Base-by-base conservation (phyloP, 2,329 filamentous ascomycete species). In the Penicillium sp. region DNA sequence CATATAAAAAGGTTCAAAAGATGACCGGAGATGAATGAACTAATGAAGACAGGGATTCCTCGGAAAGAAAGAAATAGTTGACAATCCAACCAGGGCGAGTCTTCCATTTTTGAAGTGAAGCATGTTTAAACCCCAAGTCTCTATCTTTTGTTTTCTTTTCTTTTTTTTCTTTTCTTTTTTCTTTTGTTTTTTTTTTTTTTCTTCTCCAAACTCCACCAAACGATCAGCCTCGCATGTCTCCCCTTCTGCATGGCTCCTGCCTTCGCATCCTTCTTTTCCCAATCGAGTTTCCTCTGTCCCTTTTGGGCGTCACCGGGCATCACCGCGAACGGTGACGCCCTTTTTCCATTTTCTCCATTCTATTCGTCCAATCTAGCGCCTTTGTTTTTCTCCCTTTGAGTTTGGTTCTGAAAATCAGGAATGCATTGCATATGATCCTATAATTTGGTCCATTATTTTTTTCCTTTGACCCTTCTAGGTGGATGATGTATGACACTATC, bases 1-100 rank as follows among this genome's bases (percentile, higher is more conserved):
- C 33, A 43, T 60, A 48, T 42, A 33, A 45, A 48, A n/a, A n/a
- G 51, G 50, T 66, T 67, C 56, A 54, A 62, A 66, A 64, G 59
- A 49, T 43, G 56, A 60, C 65, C n/a, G 54, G 54, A 23, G 9
- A 9, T 21, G 58, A 46, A 19, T 42, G 51, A 55, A 49, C 21
- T 27, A 46, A 56, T 29, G 10, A 49, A 29, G 27, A 8, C 40
- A 45, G 37, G 35, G 42, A 25, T 27, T 40, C 35, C 50, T 53
- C 37, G 53, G 31, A 6, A 45, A 35, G 6, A 37, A 35, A 15
- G 27, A 50, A 52, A 45, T 21, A 53, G 51, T 66, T 67, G 54
- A 47, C 50, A 67, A 66, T 42, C 53, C 57, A 63, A 64, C 65
- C 42, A 53, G 51, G 50, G 55, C 43, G 38, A 49, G 21, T 49